phyloP scores from a whole-genome alignment of 1,284 basidiomycete species.

The Ustilago trichophora region DNA sequence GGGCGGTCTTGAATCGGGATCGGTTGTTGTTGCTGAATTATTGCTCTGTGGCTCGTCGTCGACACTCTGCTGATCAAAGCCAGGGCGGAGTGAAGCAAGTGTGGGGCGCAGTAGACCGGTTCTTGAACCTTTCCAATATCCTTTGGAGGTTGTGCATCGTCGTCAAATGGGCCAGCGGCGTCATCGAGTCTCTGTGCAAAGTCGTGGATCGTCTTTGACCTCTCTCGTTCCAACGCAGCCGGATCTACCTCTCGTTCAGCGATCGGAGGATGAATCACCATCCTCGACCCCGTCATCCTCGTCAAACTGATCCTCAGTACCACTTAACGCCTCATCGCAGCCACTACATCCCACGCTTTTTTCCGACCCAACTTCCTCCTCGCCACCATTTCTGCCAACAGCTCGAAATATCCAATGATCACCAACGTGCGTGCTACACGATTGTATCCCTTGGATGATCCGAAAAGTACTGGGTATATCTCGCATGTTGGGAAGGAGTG shows the following conservation, averaged over 20 bases:
- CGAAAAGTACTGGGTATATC: constrained; percentile 67
- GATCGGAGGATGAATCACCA: constrained; percentile 66
- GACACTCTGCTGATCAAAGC: constrained; percentile 14
- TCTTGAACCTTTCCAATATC: constrained; percentile 55
- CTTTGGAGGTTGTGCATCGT: constrained; percentile 19
- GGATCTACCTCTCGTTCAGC: constrained; percentile 65
- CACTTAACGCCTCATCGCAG: constrained; percentile 67
- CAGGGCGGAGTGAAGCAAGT: constrained; percentile 53
- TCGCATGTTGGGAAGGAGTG: constrained; percentile 66
- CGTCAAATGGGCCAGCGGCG: constrained; percentile 6
- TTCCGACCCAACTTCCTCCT: constrained; percentile 58
- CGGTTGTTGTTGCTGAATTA: neutral
- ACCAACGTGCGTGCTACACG: constrained; percentile 61
- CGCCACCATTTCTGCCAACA: constrained; percentile 68
- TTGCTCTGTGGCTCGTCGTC: neutral
- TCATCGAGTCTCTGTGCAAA: constrained; percentile 24
- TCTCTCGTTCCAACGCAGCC: constrained; percentile 52
- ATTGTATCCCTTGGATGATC: constrained; percentile 59
- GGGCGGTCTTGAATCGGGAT: constrained; percentile 22
- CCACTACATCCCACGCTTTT: constrained; percentile 67
- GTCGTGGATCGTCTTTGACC: constrained; percentile 38
- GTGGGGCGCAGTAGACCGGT: constrained; percentile 56
- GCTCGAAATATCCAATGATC: constrained; percentile 64
- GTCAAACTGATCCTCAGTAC: constrained; percentile 65
- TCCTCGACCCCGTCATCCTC: constrained; percentile 62